These are phyloP conservation scores for Cryptosporidium baileyi DNA, from an alignment of 169 alveolate genomes.

Conservation along the genomic window DNA sequence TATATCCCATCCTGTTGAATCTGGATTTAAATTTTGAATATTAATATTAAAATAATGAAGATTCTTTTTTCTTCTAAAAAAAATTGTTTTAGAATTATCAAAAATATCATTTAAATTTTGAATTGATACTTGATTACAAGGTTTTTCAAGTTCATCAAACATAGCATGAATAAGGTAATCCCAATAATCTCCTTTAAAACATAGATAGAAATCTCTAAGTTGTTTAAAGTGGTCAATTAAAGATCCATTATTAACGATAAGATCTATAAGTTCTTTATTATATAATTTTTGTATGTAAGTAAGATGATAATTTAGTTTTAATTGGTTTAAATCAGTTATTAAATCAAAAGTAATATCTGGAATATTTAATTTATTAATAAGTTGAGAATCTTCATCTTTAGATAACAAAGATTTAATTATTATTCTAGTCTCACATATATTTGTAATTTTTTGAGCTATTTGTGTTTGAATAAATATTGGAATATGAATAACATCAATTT, in stretches of 20 bases:
- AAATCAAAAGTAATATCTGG: slow-evolving; percentile 14
- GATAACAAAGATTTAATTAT: neutral
- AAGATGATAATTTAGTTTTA: neutral
- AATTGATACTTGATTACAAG: slow-evolving; percentile 13
- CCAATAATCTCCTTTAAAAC: slow-evolving; percentile 45
- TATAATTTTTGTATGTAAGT: neutral
- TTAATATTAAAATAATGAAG: neutral
- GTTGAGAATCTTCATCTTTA: neutral
- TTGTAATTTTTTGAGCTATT: slow-evolving; percentile 9
- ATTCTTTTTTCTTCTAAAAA: neutral
- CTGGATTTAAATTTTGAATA: slow-evolving; percentile 52
- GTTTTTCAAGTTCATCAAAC: slow-evolving; percentile 11
- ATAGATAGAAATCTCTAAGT: neutral
- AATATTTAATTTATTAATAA: neutral
- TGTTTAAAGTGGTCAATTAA: neutral
- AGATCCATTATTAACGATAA: neutral
- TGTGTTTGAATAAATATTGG: slow-evolving; percentile 13
- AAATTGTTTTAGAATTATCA: neutral
- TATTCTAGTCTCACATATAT: slow-evolving; percentile 25
- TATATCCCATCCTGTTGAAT: slow-evolving; percentile 83
- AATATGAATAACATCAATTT: neutral
- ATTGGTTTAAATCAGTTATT: neutral
- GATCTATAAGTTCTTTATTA: neutral
- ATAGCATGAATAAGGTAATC: neutral
- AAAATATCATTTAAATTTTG: slow-evolving; percentile 4